Evolutionary conservation across 1,139 yeast species (phyloP).

Genomic region (Debaryomyces sp.): DNA sequence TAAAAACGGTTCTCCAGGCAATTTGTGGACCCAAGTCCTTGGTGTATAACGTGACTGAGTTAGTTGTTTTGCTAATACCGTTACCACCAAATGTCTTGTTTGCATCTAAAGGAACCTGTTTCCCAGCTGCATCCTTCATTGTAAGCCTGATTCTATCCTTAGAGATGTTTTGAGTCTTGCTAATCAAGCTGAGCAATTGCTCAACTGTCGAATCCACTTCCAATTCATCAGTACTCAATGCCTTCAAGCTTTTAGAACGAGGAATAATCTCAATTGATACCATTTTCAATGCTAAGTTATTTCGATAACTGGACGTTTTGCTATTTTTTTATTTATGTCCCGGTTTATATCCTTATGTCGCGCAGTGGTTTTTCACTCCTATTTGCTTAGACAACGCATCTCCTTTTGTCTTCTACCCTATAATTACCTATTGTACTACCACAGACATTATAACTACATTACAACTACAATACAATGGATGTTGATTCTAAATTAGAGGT

Average conservation of each 20-base stretch:
- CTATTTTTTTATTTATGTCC: neutral
- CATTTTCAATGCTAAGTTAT: slow-evolving; percentile 20
- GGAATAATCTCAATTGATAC: slow-evolving; percentile 48
- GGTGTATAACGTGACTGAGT: slow-evolving; percentile 48
- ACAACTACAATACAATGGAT: neutral
- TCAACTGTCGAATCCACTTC: slow-evolving; percentile 30
- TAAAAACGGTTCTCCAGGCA: slow-evolving; percentile 85
- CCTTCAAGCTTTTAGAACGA: slow-evolving; percentile 53
- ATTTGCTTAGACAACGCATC: neutral
- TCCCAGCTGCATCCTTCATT: slow-evolving; percentile 28
- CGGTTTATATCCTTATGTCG: neutral
- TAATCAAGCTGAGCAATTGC: slow-evolving; percentile 40
- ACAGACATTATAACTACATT: too few relatives aligned
- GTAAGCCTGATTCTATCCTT: slow-evolving; percentile 43
- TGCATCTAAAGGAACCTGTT: slow-evolving; percentile 36
- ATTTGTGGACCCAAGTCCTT: slow-evolving; percentile 95
- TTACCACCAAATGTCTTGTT: slow-evolving; percentile 34
- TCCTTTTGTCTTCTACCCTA: neutral
- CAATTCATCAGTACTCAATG: slow-evolving; percentile 38
- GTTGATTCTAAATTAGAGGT: slow-evolving; percentile 7
- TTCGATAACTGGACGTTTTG: neutral
- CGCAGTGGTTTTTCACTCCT: neutral
- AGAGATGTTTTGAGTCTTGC: slow-evolving; percentile 48
- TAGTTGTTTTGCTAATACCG: slow-evolving; percentile 29
- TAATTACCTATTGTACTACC: neutral